Evolutionary conservation across 371 early-diverging fungal species (phyloP), one percentile per base, ranked within the genome.

Genomic region (Circinella minor): DNA sequence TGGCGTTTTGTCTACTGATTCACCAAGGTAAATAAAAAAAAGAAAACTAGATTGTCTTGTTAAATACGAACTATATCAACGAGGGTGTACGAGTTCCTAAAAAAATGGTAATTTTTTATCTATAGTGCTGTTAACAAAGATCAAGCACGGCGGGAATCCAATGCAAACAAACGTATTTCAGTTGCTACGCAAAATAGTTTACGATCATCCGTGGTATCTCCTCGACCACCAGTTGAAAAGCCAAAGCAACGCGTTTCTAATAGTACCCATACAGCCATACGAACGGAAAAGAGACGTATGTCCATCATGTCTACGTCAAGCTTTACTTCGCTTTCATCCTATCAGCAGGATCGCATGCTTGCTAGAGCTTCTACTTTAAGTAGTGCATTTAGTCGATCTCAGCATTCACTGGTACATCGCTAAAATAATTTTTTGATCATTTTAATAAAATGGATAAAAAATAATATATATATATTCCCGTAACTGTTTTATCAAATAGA

Each of bases 311-410:
- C 84, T 13, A 74, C 76, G 5, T 74, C 81, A 7, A 81, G 81
- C 61, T 73, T 84, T n/a, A 81, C 84, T 4, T 81, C 82, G 14
- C 66, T 84, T 17, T 84, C 82, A 14, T 80, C 82, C 3, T 80
- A 80, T 48, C 84, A 84, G n/a, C 84, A 84, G 62, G 82, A 81
- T 38, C 69, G 78, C 34, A 80, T 84, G 78, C 73, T 84, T 14
- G 63, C 78, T 3, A 74, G 73, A 61, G 82, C 77, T 4, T 79
- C 84, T 34, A 69, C 73, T 39, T 66, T 84, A 27, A 81, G 81
- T 18, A 70, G 68, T 38, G 81, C 75, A 20, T 65, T 80, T 38
- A 69, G 63, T 55, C 65, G 67, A 59, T 61, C 71, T 7, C 70
- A 65, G 51, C 57, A 46, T 3, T 69, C 69, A 18, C 66, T 66